Percentiles rank a stretch among this genome's conserved stretches.
These are phyloP conservation scores for Madurella mycetomatis DNA, from an alignment of 2,329 filamentous ascomycete species.

Conservation along the genomic window DNA sequence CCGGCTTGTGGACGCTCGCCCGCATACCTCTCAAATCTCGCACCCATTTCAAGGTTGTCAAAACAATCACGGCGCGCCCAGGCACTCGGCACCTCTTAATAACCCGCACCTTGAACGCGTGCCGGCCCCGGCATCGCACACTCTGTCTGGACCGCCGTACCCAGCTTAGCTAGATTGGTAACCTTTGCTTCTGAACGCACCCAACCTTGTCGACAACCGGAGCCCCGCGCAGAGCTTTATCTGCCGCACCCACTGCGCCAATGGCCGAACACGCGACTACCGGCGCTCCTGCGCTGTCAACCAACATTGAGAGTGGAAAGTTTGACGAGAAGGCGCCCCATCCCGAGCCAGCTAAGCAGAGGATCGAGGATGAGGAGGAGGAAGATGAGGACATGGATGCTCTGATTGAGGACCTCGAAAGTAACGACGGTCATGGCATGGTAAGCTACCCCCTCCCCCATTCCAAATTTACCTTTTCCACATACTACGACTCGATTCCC, in stretches of 20 bases:
- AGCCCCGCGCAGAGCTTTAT: constrained; percentile 29
- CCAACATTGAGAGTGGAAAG: constrained; percentile 59
- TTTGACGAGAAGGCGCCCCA: constrained; percentile 57
- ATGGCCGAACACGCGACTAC: constrained; percentile 49
- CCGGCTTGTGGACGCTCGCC: constrained; percentile 17
- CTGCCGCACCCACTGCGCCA: constrained; percentile 28
- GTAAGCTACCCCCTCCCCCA: constrained; percentile 16
- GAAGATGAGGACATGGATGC: constrained; percentile 81
- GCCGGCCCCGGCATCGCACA: neutral
- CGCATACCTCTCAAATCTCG: constrained; percentile 14
- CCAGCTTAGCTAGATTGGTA: constrained; percentile 18
- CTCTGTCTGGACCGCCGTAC: neutral
- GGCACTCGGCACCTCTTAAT: constrained; percentile 13
- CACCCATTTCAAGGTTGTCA: constrained; percentile 24
- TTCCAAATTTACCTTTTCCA: neutral
- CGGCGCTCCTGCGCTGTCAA: constrained; percentile 51
- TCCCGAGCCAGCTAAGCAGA: constrained; percentile 34
- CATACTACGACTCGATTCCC: neutral
- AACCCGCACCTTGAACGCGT: constrained; percentile 11
- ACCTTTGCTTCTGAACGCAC: constrained; percentile 17
- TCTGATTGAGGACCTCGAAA: constrained; percentile 83
- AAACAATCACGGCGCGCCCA: constrained; percentile 22
- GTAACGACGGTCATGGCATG: constrained; percentile 65
- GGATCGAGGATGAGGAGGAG: constrained; percentile 58
- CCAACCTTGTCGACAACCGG: constrained; percentile 8